Evolutionary conservation across 192 early-diverging fungal species (phyloP).

Genomic region (Rhizoclosmatium globosum): DNA sequence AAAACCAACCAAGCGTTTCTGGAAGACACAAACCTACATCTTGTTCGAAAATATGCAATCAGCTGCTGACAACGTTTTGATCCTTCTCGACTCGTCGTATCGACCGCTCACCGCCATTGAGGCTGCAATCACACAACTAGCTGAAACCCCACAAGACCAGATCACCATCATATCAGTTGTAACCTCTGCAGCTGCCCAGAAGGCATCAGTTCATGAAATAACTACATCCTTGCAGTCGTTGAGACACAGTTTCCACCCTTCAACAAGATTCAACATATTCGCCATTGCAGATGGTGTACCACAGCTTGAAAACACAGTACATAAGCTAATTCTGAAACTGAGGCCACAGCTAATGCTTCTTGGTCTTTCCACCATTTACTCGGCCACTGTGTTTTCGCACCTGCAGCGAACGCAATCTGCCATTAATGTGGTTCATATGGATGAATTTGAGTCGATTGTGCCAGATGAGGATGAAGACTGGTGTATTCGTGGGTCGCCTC

Average conservation of each 20-base stretch:
- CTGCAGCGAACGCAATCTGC: not conserved
- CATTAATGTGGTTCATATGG: not conserved
- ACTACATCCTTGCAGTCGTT: not conserved
- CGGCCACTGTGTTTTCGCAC: not conserved
- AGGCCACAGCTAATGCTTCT: not conserved
- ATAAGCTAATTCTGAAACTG: not conserved
- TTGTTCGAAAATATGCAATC: too few relatives aligned
- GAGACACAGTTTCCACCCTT: not conserved
- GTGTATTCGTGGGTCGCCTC: not conserved
- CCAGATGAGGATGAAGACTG: not conserved
- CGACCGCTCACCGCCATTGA: not conserved
- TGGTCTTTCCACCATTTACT: not conserved
- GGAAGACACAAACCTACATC: too few relatives aligned
- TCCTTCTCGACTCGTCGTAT: not conserved
- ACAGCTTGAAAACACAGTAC: not conserved
- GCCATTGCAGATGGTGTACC: not conserved
- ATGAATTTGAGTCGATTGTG: not conserved
- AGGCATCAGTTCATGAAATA: not conserved
- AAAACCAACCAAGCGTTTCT: too few relatives aligned
- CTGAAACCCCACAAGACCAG: not conserved
- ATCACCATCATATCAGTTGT: slow-evolving; percentile 8
- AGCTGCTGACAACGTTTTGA: not conserved
- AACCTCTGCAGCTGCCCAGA: not conserved
- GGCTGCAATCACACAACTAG: not conserved
- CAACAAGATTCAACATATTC: not conserved